Conservation (phyloP, 495 filamentous ascomycete species). For the Talaromyces proteolyticus region DNA sequence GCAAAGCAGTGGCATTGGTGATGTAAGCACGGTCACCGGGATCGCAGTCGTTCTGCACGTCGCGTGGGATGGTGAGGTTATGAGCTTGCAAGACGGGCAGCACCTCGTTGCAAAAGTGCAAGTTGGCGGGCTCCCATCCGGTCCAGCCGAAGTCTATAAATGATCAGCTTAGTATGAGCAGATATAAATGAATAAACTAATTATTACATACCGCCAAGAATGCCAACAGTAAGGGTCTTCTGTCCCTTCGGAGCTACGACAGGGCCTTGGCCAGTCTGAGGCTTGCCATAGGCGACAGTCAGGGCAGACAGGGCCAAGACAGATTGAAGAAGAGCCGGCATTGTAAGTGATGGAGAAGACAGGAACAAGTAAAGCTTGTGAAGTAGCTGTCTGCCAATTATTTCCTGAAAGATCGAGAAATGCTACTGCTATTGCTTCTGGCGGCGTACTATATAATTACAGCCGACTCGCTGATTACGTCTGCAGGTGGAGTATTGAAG, state of each 20-base stretch:
- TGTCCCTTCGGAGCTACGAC: constrained; percentile 9
- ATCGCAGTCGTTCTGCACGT: constrained; percentile 16
- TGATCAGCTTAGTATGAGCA: not conserved
- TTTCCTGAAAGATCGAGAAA: not conserved
- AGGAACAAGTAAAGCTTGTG: not conserved
- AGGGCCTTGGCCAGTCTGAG: not conserved
- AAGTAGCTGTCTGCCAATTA: not conserved
- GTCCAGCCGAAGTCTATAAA: constrained; percentile 15
- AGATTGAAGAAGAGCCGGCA: not conserved
- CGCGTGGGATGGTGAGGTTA: constrained; percentile 7
- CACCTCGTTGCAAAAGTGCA: constrained; percentile 14
- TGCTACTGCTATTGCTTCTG: too few species aligned
- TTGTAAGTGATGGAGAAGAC: not conserved
- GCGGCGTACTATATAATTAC: not conserved
- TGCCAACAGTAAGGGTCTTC: constrained; percentile 11
- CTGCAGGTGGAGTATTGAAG: too few species aligned
- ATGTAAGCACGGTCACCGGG: constrained; percentile 11
- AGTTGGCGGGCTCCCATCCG: constrained; percentile 13
- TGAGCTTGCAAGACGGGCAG: constrained; percentile 8
- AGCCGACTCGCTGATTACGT: too few species aligned
- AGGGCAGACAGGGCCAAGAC: not conserved
- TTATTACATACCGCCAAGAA: constrained; percentile 12
- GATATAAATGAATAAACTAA: not conserved
- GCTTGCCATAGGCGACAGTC: not conserved
- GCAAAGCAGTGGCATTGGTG: constrained; percentile 12